Percentiles rank a stretch among this genome's conserved stretches.
These are phyloP conservation scores for Trichomonas gallinae DNA, from an alignment of 208 protist genomes.

Conservation along the genomic window DNA sequence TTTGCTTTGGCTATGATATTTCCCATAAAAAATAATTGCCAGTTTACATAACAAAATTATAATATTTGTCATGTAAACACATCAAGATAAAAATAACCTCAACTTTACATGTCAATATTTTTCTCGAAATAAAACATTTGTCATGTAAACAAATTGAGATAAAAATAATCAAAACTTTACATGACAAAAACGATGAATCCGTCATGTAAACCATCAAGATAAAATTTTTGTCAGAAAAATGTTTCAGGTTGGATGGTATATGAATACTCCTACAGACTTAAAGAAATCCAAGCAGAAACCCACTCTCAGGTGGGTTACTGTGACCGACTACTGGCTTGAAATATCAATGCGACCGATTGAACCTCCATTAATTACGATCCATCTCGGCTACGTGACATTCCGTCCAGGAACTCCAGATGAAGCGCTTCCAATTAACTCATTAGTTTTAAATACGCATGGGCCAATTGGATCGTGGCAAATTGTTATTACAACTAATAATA, in stretches of 20 bases:
- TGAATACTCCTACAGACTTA: not conserved
- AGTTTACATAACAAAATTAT: too few relatives aligned
- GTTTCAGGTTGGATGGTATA: conserved; percentile 19
- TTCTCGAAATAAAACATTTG: too few relatives aligned
- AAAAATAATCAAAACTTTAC: too few relatives aligned
- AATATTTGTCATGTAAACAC: too few relatives aligned
- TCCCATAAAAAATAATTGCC: not conserved
- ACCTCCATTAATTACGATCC: not conserved
- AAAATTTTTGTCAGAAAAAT: not conserved
- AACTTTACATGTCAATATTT: too few relatives aligned
- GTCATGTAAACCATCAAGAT: too few relatives aligned
- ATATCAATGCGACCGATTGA: not conserved
- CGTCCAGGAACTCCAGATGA: not conserved
- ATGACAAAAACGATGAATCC: too few relatives aligned
- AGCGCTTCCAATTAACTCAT: not conserved
- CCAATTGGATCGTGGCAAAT: not conserved
- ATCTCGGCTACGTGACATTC: not conserved
- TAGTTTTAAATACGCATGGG: not conserved
- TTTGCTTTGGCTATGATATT: not conserved
- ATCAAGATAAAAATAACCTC: too few relatives aligned
- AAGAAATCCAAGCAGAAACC: not conserved
- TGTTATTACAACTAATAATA: not conserved
- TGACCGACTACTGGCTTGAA: not conserved
- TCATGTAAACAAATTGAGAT: too few relatives aligned
- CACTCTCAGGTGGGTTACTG: not conserved